phyloP scores from a whole-genome alignment of 306 rosid genomes.

The Prosopis cineraria region DNA sequence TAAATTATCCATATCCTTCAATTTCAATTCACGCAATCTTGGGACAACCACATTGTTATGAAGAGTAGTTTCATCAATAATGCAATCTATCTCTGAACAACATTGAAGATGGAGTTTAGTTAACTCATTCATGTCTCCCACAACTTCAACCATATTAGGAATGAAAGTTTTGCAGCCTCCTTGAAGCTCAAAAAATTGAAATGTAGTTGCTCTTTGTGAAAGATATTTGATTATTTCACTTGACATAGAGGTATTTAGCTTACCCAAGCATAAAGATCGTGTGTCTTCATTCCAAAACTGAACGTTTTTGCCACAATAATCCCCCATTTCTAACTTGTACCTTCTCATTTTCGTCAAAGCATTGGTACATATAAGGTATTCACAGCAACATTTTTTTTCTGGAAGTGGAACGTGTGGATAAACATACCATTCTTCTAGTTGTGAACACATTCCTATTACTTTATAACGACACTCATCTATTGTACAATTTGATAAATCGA shows the following conservation, averaged over 20 bases:
- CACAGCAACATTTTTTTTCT: not conserved
- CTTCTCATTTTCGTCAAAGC: not conserved
- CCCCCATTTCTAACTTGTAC: not conserved
- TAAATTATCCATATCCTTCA: not conserved
- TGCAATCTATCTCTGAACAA: not conserved
- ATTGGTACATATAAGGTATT: not conserved
- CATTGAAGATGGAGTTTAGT: not conserved
- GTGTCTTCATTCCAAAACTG: rapidly evolving
- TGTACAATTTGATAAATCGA: not conserved
- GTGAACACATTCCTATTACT: not conserved
- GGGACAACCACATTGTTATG: not conserved
- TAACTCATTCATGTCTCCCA: not conserved
- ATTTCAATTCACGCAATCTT: not conserved
- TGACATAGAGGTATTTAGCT: not conserved
- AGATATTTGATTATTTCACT: not conserved
- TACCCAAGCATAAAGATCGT: not conserved
- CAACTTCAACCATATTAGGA: not conserved
- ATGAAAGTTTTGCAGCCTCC: not conserved
- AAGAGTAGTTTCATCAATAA: not conserved
- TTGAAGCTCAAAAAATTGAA: no score
- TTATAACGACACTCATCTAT: not conserved
- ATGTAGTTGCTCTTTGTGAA: not conserved
- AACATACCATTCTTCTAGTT: not conserved
- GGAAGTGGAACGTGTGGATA: not conserved
- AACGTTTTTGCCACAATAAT: not conserved